Evolutionary conservation across 257 asterid species (phyloP), one percentile per base, ranked within the genome.

Genomic region (Nicotiana obtusifolia): DNA sequence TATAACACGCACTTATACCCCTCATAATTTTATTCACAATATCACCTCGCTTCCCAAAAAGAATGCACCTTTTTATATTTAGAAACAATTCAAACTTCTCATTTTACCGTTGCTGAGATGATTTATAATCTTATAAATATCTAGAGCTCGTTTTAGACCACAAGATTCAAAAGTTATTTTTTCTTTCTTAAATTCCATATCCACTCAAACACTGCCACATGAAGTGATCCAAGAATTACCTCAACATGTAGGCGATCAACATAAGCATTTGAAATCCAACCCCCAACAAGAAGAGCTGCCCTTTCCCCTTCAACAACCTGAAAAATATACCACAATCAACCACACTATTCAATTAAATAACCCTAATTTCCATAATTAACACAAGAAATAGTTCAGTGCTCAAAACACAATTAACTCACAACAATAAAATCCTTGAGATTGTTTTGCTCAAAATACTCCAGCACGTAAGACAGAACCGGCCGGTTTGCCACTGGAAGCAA

Each of bases 281-380:
- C 87, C 62, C 97, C 93, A 75, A 96, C 91, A 84, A 91, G 89
- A 79, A 89, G 87, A n/a, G 98, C 98, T 0, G 98, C 98, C 30
- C 82, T 81, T 84, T 90, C 93, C 77, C 98, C 95, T 88, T 96
- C 99, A 78, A 92, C 99, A 82, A 96, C 98, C 99, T 96, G 81
- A 71, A 26, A 49, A 59, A 49, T 26, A 37, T 14, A 28, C 17
- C 30, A 76, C 57, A 88, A 68, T 28, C 61, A 81, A 77, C 76
- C 31, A 80, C 33, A 60, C 41, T 33, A 84, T 37, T 22, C 64
- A 84, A 83, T 81, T 79, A 75, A 88, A 16, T 20, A 76, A 44
- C 47, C 71, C 68, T n/a, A 28, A 60, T 19, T 77, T 44, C 20
- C 64, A 67, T 10, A 80, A 37, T 64, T 54, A 65, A 37, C 53